These are phyloP conservation scores for Lodderomyces beijingensis DNA, from an alignment of 1,139 yeast species.

Conservation along the genomic window DNA sequence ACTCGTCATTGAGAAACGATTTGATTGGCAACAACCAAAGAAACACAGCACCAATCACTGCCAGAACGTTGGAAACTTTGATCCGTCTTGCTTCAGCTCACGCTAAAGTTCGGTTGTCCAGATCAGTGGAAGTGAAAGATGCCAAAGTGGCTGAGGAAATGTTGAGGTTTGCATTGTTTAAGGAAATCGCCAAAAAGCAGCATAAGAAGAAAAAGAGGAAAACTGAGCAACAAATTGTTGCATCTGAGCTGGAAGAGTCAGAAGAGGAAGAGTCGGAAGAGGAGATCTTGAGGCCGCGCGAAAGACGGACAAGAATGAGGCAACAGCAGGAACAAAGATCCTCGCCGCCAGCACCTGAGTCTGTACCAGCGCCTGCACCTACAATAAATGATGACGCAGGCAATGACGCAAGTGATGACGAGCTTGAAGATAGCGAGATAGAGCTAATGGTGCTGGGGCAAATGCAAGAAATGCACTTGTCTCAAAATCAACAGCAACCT, in stretches of 20 bases:
- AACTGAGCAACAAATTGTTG: constrained; percentile 18
- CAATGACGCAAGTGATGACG: constrained; percentile 1
- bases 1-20: constrained; percentile 81
- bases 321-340: constrained; percentile 12
- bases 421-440: constrained; percentile 3
- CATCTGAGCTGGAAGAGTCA: constrained; percentile 20
- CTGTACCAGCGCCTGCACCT: constrained; percentile 8
- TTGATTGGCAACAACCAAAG: constrained; percentile 66
- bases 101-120: constrained; percentile 86
- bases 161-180: constrained; percentile 80
- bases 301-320: constrained; percentile 17
- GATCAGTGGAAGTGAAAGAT: constrained; percentile 69
- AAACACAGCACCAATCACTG: constrained; percentile 92
- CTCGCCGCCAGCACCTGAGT: constrained; percentile 12
- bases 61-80: constrained; percentile 94
- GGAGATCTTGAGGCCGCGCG: constrained; percentile 14
- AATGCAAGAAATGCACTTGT: constrained; percentile 20
- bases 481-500: constrained; percentile 7
- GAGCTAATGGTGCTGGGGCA: constrained; percentile 18
- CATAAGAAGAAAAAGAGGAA: constrained; percentile 32
- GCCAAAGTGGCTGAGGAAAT: constrained; percentile 85
- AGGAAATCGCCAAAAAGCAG: constrained; percentile 52
- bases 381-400: constrained; percentile 3
- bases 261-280: constrained; percentile 22
- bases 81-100: constrained; percentile 96